These are phyloP conservation scores for Scheffersomyces stipitis DNA, from an alignment of 805 yeast species.

Conservation along the genomic window DNA sequence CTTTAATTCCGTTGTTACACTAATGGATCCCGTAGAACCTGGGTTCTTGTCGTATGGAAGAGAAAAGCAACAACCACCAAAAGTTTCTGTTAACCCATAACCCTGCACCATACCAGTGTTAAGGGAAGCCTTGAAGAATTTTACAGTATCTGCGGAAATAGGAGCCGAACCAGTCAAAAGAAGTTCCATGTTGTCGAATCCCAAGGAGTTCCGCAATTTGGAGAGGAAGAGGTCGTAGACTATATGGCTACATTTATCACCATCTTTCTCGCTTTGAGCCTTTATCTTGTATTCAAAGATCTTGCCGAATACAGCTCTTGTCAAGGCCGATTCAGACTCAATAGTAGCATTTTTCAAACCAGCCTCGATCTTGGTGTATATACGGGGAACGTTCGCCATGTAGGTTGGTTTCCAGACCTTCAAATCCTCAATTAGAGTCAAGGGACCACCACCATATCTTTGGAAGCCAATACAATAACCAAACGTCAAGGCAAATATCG, in stretches of 20 bases:
- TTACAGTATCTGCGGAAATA: slow-evolving; percentile 17
- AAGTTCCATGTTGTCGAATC: slow-evolving; percentile 25
- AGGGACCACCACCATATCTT: slow-evolving; percentile 19
- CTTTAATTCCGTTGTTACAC: slow-evolving; percentile 17
- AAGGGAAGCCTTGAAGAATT: slow-evolving; percentile 23
- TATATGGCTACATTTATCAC: slow-evolving; percentile 17
- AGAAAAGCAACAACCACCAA: slow-evolving; percentile 21
- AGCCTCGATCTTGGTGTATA: slow-evolving; percentile 25
- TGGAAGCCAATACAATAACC: slow-evolving; percentile 30
- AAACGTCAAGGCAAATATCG: slow-evolving; percentile 17
- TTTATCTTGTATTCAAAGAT: slow-evolving; percentile 17
- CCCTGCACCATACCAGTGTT: slow-evolving; percentile 29
- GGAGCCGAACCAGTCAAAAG: slow-evolving; percentile 29
- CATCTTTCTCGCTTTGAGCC: slow-evolving; percentile 14
- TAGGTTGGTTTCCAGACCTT: slow-evolving; percentile 21
- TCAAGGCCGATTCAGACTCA: slow-evolving; percentile 16
- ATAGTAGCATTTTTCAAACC: slow-evolving; percentile 24
- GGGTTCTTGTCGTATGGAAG: slow-evolving; percentile 18
- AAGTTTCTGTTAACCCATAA: slow-evolving; percentile 36
- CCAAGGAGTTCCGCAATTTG: slow-evolving; percentile 35
- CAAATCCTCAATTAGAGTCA: slow-evolving; percentile 24
- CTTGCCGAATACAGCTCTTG: slow-evolving; percentile 15
- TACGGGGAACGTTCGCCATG: slow-evolving; percentile 27
- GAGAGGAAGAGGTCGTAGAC: slow-evolving; percentile 21
- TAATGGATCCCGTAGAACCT: slow-evolving; percentile 23